Percentiles rank a stretch among this genome's conserved stretches.
phyloP scores from a whole-genome alignment of 257 asterid genomes.

The Capsicum chinense region DNA sequence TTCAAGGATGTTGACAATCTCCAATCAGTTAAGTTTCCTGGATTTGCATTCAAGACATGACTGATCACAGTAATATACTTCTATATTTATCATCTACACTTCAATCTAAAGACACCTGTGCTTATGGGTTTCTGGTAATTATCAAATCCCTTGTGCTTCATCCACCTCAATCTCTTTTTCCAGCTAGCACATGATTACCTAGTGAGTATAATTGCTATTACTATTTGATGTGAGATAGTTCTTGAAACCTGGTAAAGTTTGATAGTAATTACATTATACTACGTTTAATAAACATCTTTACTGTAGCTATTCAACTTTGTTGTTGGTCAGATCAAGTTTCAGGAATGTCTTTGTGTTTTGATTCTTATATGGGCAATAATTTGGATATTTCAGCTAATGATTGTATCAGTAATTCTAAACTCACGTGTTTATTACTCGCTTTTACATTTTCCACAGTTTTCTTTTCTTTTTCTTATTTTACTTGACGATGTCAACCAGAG shows the following conservation, averaged over 20 bases:
- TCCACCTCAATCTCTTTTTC: background rate
- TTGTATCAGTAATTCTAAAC: background rate
- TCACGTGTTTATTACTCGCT: background rate
- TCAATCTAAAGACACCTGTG: conserved; percentile 16
- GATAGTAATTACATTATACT: background rate
- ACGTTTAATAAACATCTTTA: background rate
- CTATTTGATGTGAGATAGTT: background rate
- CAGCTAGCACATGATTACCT: background rate
- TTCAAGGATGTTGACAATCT: conserved; percentile 74
- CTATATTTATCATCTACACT: conserved; percentile 8
- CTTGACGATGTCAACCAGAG: background rate
- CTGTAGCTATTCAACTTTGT: conserved; percentile 19
- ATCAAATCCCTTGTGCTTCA: background rate
- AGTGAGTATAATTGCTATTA: background rate
- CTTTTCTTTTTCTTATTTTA: background rate
- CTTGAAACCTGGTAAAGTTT: conserved; percentile 1
- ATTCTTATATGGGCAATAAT: background rate
- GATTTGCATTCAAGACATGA: conserved; percentile 20
- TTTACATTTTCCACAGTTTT: background rate
- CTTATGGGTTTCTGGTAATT: background rate
- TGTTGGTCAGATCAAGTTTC: background rate
- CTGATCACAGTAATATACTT: background rate
- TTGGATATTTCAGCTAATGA: background rate
- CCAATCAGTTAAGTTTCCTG: conserved; percentile 65
- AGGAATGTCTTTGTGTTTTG: background rate